Conservation (phyloP, 306 rosid species). For the Pueraria montana region DNA sequence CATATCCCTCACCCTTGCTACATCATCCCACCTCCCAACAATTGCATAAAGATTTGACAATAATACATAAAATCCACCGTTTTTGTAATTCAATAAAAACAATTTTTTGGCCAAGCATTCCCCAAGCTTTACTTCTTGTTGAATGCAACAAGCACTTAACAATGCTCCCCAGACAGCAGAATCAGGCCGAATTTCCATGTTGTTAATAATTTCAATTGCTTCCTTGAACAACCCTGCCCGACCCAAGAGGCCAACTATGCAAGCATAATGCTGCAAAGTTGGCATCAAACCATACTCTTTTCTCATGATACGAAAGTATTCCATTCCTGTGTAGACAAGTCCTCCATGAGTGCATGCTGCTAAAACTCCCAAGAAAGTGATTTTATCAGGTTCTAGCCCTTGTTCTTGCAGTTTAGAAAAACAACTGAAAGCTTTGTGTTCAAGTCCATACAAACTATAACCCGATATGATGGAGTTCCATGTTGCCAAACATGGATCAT, state of each 20-base stretch:
- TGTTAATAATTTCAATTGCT: conserved; percentile 62
- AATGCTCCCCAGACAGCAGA: conserved; percentile 81
- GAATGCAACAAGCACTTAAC: conserved; percentile 76
- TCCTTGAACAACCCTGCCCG: conserved; percentile 73
- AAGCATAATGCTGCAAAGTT: conserved; percentile 75
- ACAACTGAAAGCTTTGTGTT: conserved; percentile 69
- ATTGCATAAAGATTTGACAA: conserved; percentile 85
- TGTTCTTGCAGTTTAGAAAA: conserved; percentile 63
- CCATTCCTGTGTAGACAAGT: conserved; percentile 66
- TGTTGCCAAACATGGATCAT: conserved; percentile 77
- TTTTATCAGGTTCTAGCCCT: conserved; percentile 72
- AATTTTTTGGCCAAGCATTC: conserved; percentile 71
- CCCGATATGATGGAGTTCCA: conserved; percentile 89
- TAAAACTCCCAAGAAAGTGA: conserved; percentile 77
- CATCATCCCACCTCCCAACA: conserved; percentile 83
- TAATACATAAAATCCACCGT: conserved; percentile 72
- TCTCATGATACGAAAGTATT: conserved; percentile 62
- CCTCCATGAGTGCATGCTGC: conserved; percentile 82
- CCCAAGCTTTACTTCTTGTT: conserved; percentile 76
- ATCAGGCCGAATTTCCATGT: conserved; percentile 74
- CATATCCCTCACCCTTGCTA: conserved; percentile 80
- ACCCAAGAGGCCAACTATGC: conserved; percentile 74
- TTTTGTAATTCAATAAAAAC: conserved; percentile 61
- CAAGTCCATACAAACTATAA: conserved; percentile 74
- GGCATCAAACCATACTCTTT: conserved; percentile 65